Percentiles rank a stretch among this genome's conserved stretches.
phyloP scores from a whole-genome alignment of 2,329 filamentous ascomycete species.

The Orbilia javanica region DNA sequence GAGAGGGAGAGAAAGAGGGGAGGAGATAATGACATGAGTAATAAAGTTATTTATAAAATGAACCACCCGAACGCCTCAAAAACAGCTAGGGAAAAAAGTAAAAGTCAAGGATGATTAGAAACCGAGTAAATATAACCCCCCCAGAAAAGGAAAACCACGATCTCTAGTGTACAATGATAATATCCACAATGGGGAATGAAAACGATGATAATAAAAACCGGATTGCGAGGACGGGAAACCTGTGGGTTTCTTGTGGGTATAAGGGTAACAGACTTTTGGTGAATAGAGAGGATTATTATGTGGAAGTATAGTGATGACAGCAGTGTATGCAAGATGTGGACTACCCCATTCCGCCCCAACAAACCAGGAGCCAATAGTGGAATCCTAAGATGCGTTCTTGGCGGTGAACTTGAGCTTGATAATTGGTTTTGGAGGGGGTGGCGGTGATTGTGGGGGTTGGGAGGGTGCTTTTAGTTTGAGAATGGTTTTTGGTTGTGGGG shows the following conservation, averaged over 20 bases:
- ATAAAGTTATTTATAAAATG: constrained; percentile 1
- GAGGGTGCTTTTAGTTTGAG: constrained; percentile 36
- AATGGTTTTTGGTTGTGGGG: constrained; percentile 32
- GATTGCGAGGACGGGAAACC: not conserved
- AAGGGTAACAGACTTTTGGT: constrained; percentile 38
- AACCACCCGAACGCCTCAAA: constrained; percentile 42
- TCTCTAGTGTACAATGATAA: constrained; percentile 50
- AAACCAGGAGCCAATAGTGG: not conserved
- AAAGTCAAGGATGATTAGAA: not conserved
- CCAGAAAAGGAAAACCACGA: constrained; percentile 12
- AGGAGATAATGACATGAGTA: not conserved
- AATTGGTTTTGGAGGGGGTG: constrained; percentile 28
- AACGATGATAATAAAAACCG: not conserved
- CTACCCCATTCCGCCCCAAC: not conserved
- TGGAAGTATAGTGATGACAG: not conserved
- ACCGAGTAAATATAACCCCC: not conserved
- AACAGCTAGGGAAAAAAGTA: not conserved
- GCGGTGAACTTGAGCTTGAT: constrained; percentile 54
- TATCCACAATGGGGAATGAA: constrained; percentile 4
- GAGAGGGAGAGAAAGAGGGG: not conserved
- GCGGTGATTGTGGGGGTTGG: constrained; percentile 24
- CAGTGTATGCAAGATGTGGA: not conserved
- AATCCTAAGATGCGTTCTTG: constrained; percentile 29
- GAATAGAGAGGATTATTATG: constrained; percentile 7
- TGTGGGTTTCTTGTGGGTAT: constrained; percentile 1